phyloP scores from a whole-genome alignment of 805 yeast species.

The Cyberlindnera nakhonratchasimensis region DNA sequence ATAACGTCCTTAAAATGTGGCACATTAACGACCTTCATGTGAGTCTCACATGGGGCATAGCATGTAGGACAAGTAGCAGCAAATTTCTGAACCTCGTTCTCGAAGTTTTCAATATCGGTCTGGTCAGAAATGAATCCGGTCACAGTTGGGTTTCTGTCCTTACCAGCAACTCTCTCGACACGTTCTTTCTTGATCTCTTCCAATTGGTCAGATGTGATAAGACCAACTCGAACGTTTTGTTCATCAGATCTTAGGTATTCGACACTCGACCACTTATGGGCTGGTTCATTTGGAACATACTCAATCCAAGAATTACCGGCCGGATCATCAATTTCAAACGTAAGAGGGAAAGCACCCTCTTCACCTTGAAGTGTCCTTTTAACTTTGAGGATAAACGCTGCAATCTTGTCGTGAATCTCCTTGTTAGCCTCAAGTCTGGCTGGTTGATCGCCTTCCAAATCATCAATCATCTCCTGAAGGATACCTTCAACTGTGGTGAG shows the following conservation, averaged over 20 bases:
- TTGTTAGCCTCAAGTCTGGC: constrained; percentile 74
- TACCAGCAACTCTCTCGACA: constrained; percentile 23
- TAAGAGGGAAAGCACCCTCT: constrained; percentile 66
- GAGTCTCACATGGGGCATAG: constrained; percentile 76
- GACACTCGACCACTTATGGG: constrained; percentile 84
- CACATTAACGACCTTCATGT: constrained; percentile 93
- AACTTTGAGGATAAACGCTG: constrained; percentile 61
- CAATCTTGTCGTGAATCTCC: constrained; percentile 71
- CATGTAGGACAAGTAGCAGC: constrained; percentile 92
- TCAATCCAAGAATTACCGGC: constrained; percentile 98
- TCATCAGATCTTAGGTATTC: constrained; percentile 84
- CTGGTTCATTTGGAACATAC: constrained; percentile 78
- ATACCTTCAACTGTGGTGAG: constrained; percentile 91
- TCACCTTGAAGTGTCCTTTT: constrained; percentile 60
- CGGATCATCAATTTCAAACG: constrained; percentile 84
- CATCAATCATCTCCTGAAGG: constrained; percentile 76
- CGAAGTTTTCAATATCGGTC: constrained; percentile 78
- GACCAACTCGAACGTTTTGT: constrained; percentile 81
- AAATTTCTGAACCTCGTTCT: constrained; percentile 91
- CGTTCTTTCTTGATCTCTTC: constrained; percentile 33
- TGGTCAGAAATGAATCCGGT: constrained; percentile 65
- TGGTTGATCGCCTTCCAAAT: constrained; percentile 76
- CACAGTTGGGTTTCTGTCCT: constrained; percentile 37
- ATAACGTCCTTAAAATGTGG: constrained; percentile 98
- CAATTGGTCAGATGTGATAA: constrained; percentile 59